Evolutionary conservation across 805 yeast genomes (phyloP).

Genomic region (Candida methanosorbosa): DNA sequence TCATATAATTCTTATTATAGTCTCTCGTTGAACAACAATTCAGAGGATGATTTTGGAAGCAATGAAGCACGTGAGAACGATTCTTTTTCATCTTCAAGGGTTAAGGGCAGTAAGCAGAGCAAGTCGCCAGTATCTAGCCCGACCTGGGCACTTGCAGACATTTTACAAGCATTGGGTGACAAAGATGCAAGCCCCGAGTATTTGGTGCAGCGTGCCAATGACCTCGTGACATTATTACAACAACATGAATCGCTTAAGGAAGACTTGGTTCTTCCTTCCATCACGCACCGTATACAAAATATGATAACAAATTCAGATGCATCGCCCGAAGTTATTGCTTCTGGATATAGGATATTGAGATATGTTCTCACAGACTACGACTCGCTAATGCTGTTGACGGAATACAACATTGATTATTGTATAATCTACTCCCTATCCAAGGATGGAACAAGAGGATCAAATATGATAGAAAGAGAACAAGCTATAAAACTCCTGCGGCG

Average conservation of each 20-base stretch:
- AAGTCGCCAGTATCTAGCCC: too few relatives aligned
- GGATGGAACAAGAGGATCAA: slow-evolving; percentile 20
- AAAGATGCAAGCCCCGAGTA: slow-evolving; percentile 39
- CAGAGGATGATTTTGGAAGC: slow-evolving; percentile 3
- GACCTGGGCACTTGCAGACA: slow-evolving; percentile 57
- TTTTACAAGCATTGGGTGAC: slow-evolving; percentile 47
- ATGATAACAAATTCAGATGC: slow-evolving; percentile 41
- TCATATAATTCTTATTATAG: slow-evolving; percentile 9
- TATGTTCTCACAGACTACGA: slow-evolving; percentile 47
- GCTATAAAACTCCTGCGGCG: slow-evolving; percentile 65
- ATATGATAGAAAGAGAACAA: slow-evolving; percentile 61
- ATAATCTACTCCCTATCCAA: slow-evolving; percentile 58
- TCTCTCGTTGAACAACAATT: slow-evolving; percentile 7
- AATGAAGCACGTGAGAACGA: background rate
- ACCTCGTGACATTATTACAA: slow-evolving; percentile 46
- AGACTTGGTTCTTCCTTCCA: slow-evolving; percentile 53
- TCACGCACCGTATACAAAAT: slow-evolving; percentile 49
- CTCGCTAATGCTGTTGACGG: slow-evolving; percentile 45
- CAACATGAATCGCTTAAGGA: slow-evolving; percentile 51
- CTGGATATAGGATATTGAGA: slow-evolving; percentile 70
- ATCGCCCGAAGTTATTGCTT: slow-evolving; percentile 55
- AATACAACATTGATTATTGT: slow-evolving; percentile 51
- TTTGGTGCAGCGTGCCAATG: slow-evolving; percentile 56
- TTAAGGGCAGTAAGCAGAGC: too few relatives aligned
- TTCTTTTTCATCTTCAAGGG: too few relatives aligned